Evolutionary conservation across 805 yeast genomes (phyloP).

Genomic region (Suhomyces pyralidae): DNA sequence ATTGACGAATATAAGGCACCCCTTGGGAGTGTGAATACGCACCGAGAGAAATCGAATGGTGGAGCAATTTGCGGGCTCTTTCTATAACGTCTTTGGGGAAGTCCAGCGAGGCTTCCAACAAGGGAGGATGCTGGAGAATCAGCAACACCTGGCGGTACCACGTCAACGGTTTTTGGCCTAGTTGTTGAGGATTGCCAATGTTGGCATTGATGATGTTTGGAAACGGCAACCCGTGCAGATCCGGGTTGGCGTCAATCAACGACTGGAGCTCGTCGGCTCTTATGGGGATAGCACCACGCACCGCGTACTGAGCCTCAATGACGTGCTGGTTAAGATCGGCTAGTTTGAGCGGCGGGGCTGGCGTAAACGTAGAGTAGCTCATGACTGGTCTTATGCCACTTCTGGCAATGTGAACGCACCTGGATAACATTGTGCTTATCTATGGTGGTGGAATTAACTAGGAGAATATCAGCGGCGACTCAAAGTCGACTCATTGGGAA

Average conservation of each 20-base stretch:
- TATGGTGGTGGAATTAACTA: neutral
- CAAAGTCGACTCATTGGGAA: neutral
- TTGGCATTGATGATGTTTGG: slow-evolving; percentile 79
- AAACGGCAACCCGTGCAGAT: slow-evolving; percentile 71
- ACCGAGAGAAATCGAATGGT: slow-evolving; percentile 78
- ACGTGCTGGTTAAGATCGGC: slow-evolving; percentile 69
- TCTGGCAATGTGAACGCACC: neutral
- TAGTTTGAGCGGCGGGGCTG: slow-evolving; percentile 17
- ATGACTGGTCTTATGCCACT: neutral
- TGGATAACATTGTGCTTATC: neutral
- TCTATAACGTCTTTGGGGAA: slow-evolving; percentile 67
- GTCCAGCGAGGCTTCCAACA: slow-evolving; percentile 34
- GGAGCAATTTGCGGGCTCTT: slow-evolving; percentile 63
- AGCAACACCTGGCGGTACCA: slow-evolving; percentile 91
- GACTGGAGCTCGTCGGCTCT: slow-evolving; percentile 81
- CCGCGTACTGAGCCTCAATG: slow-evolving; percentile 89
- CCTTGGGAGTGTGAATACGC: slow-evolving; percentile 97
- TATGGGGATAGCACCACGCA: slow-evolving; percentile 90
- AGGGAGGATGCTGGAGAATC: slow-evolving; percentile 77
- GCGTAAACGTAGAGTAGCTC: slow-evolving; percentile 13
- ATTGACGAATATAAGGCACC: slow-evolving; percentile 62
- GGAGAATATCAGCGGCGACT: neutral
- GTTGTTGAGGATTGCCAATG: slow-evolving; percentile 97
- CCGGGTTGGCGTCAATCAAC: slow-evolving; percentile 44
- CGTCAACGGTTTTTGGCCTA: slow-evolving; percentile 92